Evolutionary conservation across 352 stramenopile genomes (phyloP), one percentile per base, ranked within the genome.

Genomic region (Globisporangium megalacanthum): DNA sequence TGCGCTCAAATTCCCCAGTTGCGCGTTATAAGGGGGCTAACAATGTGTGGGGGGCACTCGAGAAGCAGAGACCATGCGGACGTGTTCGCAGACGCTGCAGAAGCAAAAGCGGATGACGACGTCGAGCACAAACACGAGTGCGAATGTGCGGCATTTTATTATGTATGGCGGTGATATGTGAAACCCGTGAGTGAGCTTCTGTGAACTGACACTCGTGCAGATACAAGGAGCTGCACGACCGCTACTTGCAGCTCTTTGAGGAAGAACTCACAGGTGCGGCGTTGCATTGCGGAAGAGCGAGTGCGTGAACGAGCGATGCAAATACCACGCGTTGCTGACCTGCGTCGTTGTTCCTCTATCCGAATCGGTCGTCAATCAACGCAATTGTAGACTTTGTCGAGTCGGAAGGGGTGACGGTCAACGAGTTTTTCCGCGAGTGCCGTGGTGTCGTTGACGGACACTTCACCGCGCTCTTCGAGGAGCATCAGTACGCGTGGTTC

Each of bases 41-140:
- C 22, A 6, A 45, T 33, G 17, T 46, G 8, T 7, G 10, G 4
- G 4, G 14, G 5, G 10, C 22, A 25, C 6, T 8, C 17, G 9
- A 25, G 11, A 10, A 33, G 9, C 51, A 89, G 82, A 55, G 72
- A 89, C 19, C 55, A 89, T 54, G 79, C 72, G 0, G 66, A 83
- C 56, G 68, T 25, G 20, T 89, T 89, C 22, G 63, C 61, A 39
- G 82, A 89, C 54, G 79, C 79, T 5, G 70, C 70, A 7, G 79
- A 89, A 37, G 75, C 73, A 10, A 89, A 88, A 52, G 70, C 52
- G 0, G 66, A 66, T 41, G 79, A 88, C 31, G 70, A 89, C 35
- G 68, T 77, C 4, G 78, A 90, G 61, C 79, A 92, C 65, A 92
- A 92, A 35, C 79, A 92, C 64, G 79, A 89, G 77, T 89, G 58